Base-by-base conservation (phyloP, 1,139 yeast species). In the Suhomyces bokatorum region DNA sequence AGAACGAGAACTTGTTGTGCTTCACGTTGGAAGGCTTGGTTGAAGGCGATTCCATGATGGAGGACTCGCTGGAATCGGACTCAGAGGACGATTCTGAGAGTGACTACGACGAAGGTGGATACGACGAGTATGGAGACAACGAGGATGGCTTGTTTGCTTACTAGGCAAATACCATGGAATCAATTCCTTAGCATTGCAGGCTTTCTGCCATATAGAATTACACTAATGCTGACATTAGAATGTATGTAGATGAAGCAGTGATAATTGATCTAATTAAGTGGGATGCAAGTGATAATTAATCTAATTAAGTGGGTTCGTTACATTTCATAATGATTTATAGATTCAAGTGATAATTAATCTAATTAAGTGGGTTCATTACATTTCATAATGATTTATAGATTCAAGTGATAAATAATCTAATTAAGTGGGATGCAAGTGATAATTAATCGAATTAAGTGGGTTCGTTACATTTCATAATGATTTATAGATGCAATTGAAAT, bases 1-100 rank as follows among this genome's bases (percentile, higher is more conserved):
- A 91, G 69, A 95, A 96, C 52, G 98, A 93, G 60, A 84, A 87
- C 0, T 73, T 93, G 52, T 77, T 86, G 52, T 81, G 83, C 53
- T 70, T 85, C 55, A 76, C 82, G 28, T 69, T 85, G 54, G 84
- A 78, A 53, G 81, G 81, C 0, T 62, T 75, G 45, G 73, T 68
- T 13, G 67, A 64, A 36, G 70, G 65, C 14, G 59, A 53, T 15
- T 48, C 51, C 6, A 62, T 46, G 17, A 65, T 53, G 29, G 57
- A 49, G 51, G 66, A 48, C 17, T 50, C 58, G 4, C 57, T 12
- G 72, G 62, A 53, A 9, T 53, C 56, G 22, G 70, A 61, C 15
- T 64, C 62, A 15, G 69, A 62, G 35, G 60, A 55, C 24, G 71
- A 60, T 4, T 64, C 62, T 13, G 68, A 62, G 38, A 60, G 56